Evolutionary conservation across 768 basidiomycete genomes (phyloP).

Genomic region (Russula foetens): DNA sequence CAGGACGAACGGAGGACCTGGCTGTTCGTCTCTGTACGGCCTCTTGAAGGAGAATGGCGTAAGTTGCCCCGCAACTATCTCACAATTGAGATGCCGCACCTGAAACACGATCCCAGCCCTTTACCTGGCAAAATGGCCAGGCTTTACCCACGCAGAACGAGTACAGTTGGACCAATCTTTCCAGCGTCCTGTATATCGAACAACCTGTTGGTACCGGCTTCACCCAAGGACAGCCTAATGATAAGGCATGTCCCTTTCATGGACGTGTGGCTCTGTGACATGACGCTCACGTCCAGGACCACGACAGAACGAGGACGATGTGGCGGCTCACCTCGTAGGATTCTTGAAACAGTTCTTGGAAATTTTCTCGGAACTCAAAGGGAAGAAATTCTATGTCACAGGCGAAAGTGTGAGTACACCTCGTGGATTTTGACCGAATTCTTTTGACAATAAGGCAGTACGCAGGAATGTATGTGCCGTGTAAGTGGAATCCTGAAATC

Average conservation of each 20-base stretch:
- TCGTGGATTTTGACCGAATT: neutral
- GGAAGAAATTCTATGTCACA: slow-evolving; percentile 59
- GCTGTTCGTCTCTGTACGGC: too few relatives aligned
- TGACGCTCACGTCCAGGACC: neutral
- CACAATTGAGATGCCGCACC: too few relatives aligned
- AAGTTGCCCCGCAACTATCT: too few relatives aligned
- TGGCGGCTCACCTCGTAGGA: slow-evolving; percentile 47
- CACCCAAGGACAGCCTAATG: slow-evolving; percentile 60
- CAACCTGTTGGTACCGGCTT: slow-evolving; percentile 78
- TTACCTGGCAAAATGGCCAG: slow-evolving; percentile 52
- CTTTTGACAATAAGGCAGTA: too few relatives aligned
- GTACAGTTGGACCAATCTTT: slow-evolving; percentile 74
- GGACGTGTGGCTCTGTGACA: neutral
- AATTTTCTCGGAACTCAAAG: slow-evolving; percentile 65
- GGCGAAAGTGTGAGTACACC: slow-evolving; percentile 60
- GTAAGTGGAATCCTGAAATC: too few relatives aligned
- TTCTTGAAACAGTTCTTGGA: slow-evolving; percentile 72
- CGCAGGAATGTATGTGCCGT: too few relatives aligned
- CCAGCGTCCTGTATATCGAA: slow-evolving; percentile 66
- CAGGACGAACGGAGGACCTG: too few relatives aligned
- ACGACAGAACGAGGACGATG: slow-evolving; percentile 41
- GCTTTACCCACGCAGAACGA: slow-evolving; percentile 57
- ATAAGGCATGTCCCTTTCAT: slow-evolving; percentile 25
- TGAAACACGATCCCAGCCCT: slow-evolving; percentile 40
- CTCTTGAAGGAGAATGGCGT: slow-evolving; percentile 71